Base-by-base conservation (phyloP, 257 asterid species). In the Craterostigma plantagineum region DNA sequence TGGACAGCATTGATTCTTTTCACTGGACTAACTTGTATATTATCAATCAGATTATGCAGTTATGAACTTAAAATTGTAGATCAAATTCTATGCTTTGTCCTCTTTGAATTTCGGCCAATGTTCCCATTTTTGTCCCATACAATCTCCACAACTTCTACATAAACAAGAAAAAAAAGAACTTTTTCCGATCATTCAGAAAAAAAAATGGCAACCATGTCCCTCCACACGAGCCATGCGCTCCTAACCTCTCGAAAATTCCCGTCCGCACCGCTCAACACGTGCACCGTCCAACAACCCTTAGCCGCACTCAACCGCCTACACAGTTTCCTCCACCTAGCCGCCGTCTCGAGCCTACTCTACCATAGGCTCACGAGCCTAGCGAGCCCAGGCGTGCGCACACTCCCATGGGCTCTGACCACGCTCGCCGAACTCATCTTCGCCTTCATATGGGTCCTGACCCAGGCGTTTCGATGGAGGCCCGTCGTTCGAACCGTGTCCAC, bases 391-490 rank as follows among this genome's bases (percentile, higher is more conserved):
- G 79, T 0, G 18, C 16, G 3, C 15, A 3, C 43, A 7, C 61
- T 73, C 33, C 48, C 75, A 4, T 82, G 92, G 92, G 46, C 57
- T 0, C 54, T 73, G 6, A 57, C 78, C 35, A 70, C 91, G 0
- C 14, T 51, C 9, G 47, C 91, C 18, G 95, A 82, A 66, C 34
- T 64, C 7, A 43, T 78, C 18, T 72, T 82, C 71, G 38, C 85
- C 61, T 59, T 66, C 45, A 12, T 78, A 1, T 82, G 92, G 95
- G 5, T 33, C 15, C 43, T 71, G 0, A 11, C 64, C 9, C 92
- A 82, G 58, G 58, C 86, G 3, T 82, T 78, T 75, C 75, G 92
- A 58, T 79, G 91, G 92, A 42, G 55, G 27, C 95, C 95, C 46
- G 83, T 82, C 55, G 77, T 30, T 34, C 65, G 95, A 34, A 43